Conservation (phyloP, 2,329 filamentous ascomycete species). For the Ambrosiella cleistominuta region DNA sequence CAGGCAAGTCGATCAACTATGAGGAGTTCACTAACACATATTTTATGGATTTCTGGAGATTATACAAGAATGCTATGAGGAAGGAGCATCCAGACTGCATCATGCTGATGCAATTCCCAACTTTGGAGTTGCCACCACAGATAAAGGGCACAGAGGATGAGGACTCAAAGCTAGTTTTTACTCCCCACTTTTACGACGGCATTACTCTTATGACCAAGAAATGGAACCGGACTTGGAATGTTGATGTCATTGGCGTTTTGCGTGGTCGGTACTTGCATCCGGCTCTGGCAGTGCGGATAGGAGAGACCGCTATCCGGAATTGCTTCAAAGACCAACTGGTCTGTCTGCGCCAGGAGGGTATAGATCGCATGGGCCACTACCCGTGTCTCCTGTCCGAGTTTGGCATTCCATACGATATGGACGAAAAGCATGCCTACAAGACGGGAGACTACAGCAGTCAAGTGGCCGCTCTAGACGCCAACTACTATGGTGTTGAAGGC, state of each 20-base stretch:
- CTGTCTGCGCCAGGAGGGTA: constrained; percentile 67
- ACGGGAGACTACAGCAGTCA: constrained; percentile 92
- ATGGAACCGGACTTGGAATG: constrained; percentile 95
- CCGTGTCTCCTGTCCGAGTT: constrained; percentile 88
- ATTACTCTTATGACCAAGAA: constrained; percentile 96
- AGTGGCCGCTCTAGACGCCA: constrained; percentile 82
- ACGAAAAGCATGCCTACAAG: constrained; percentile 86
- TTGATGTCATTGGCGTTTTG: constrained; percentile 83
- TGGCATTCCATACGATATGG: constrained; percentile 97
- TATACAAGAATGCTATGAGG: constrained; percentile 58
- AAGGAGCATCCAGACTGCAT: constrained; percentile 62
- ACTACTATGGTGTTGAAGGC: constrained; percentile 81
- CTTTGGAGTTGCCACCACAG: constrained; percentile 73
- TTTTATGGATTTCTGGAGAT: constrained; percentile 72
- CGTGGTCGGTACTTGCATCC: constrained; percentile 77
- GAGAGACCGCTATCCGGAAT: constrained; percentile 85
- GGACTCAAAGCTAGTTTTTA: constrained; percentile 77
- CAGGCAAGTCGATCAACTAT: constrained; percentile 59
- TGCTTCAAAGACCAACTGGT: constrained; percentile 78
- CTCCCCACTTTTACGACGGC: constrained; percentile 92
- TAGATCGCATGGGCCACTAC: constrained; percentile 75
- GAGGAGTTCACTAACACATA: constrained; percentile 79
- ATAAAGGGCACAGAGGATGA: constrained; percentile 82
- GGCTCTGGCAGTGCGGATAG: constrained; percentile 80
- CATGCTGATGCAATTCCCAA: constrained; percentile 79